phyloP scores from a whole-genome alignment of 2,329 filamentous ascomycete genomes.

The Chalara sp. region DNA sequence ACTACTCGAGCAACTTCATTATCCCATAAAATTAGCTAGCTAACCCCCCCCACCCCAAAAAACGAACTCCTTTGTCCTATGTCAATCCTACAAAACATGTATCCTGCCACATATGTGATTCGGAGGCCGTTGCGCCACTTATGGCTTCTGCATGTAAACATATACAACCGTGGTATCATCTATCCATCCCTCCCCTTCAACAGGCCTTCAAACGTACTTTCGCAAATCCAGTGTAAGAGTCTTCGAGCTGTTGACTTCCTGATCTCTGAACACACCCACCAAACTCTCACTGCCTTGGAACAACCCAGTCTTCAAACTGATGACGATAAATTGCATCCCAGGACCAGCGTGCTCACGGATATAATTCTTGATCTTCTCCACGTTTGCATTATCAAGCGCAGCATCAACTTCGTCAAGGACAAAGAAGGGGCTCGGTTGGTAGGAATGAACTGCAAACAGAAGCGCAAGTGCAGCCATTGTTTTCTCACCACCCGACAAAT shows the following conservation, averaged over 20 bases:
- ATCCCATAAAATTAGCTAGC: no score
- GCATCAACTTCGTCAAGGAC: slow-evolving; percentile 97
- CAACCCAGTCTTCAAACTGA: slow-evolving; percentile 87
- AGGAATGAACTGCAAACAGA: slow-evolving; percentile 93
- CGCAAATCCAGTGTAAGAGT: slow-evolving; percentile 85
- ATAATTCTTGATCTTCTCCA: slow-evolving; percentile 93
- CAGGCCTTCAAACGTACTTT: slow-evolving; percentile 30
- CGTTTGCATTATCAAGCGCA: slow-evolving; percentile 95
- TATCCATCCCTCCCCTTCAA: not conserved
- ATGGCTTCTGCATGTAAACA: no score
- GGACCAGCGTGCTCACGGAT: slow-evolving; percentile 90
- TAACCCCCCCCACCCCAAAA: no score
- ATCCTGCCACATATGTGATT: no score
- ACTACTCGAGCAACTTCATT: no score
- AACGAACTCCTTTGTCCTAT: no score
- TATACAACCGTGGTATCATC: no score
- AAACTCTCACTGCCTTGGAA: slow-evolving; percentile 96
- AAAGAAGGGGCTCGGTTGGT: slow-evolving; percentile 94
- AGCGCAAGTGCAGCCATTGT: slow-evolving; percentile 97
- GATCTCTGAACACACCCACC: slow-evolving; percentile 92
- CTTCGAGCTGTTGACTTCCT: slow-evolving; percentile 85
- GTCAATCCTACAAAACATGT: no score
- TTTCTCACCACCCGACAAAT: slow-evolving; percentile 94
- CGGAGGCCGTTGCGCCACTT: no score
- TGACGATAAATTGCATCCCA: slow-evolving; percentile 99